Base-by-base conservation (phyloP, 306 rosid genomes). In the Lupinus albus region DNA sequence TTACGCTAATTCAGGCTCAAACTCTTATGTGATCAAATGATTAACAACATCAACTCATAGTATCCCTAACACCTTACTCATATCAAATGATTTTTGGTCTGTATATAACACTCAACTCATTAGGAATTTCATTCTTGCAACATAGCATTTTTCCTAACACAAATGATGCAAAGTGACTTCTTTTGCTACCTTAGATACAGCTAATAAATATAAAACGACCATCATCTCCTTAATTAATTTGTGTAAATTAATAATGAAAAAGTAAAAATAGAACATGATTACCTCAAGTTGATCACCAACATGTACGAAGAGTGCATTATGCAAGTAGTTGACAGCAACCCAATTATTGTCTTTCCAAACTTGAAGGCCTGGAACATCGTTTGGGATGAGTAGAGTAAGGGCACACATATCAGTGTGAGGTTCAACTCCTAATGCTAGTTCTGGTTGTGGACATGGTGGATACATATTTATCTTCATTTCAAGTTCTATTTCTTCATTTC, bases 401-500 rank as follows among this genome's bases (percentile, higher is more conserved):
- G 84, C 90, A 11, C 84, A 81, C 92, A 89, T 86, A 58, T 89
- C 90, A 1, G 92, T 86, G 77, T 86, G 96, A 12, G 96, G 70
- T 63, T 89, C 96, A 18, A 86, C 92, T 7, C 92, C 92, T 0
- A 89, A 72, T 41, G 88, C 96, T 11, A 86, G 59, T 18, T 89
- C 70, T 10, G 90, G 96, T 12, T 86, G 92, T 28, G 96, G 92
- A 33, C 96, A 89, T 1, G 90, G 86, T 5, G 96, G 92, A 57
- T 86, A 89, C 85, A 89, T 77, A 61, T 89, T 84, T 70, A 86
- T 89, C 75, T 89, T 89, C 92, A 89, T 84, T 72, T 89, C 90
- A 17, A 77, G 1, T 50, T 86, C 85, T 2, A 89, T 51, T 4
- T 69, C 60, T 32, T 86, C 87, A 17, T 17, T 85, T 66, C 87